Base-by-base conservation (phyloP, 2,329 filamentous ascomycete genomes). In the Diaporthe batatas region DNA sequence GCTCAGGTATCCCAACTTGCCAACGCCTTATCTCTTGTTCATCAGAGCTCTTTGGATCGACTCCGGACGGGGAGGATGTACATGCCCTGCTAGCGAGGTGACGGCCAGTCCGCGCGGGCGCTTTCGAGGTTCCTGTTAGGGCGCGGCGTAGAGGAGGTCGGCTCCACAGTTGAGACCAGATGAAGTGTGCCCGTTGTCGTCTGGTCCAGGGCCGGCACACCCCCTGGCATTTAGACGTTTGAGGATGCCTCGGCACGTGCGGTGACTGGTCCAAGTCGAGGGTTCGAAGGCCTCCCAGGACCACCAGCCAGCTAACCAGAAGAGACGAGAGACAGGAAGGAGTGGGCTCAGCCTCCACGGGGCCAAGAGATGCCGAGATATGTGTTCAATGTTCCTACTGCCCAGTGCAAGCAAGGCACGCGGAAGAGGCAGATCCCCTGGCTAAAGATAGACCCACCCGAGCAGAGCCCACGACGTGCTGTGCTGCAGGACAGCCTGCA, bases 81-180 rank as follows among this genome's bases (percentile, higher is more conserved):
- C 54, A 39, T 12, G 25, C 6, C 5, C 53, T 55, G 51, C 53
- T 57, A 69, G 65, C 47, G 32, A 25, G 55, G 49, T 12, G 23
- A 21, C 39, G 68, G 29, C 49, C 23, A 54, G 39, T 16, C 39
- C 23, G 25, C 21, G 11, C 18, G 21, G 18, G 1, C 0, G 18
- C n/a, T n/a, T n/a, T n/a, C n/a, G n/a, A n/a, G n/a, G n/a, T 16
- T 16, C 14, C 32, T 39, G 58, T 72, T 55, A 58, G 70, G 21
- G 25, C 42, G 32, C 23, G 49, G 25, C 29, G 64, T 69, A 62
- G 16, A 65, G 44, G 44, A 53, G 47, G 62, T 12, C 29, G 54
- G 44, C 53, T 42, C 65, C 71, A 64, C 55, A 64, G 36, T 39
- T 65, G 71, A 72, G 71, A 72, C 65, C 54, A 72, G 71, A 72